Base-by-base conservation (phyloP, 768 basidiomycete genomes). In the Erythrobasidium yunnanense region DNA sequence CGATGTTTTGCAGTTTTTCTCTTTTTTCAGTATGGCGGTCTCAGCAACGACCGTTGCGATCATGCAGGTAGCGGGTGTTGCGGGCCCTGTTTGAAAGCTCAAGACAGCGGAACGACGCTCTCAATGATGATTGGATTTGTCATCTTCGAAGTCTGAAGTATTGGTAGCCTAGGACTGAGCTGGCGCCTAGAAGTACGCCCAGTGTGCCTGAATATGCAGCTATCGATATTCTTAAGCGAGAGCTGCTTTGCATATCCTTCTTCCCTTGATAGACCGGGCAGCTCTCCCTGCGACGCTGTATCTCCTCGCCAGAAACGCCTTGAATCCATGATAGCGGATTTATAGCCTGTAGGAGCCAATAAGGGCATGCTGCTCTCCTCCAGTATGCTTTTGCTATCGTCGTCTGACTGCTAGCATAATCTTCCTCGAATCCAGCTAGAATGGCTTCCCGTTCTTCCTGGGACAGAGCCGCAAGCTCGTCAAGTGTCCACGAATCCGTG, bases 401-500 rank as follows among this genome's bases (percentile, higher is more conserved):
- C 8, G 17, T 29, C n/a, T 29, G 17, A 23, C 49, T 63, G 2
- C 23, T 25, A 1, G 47, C 75, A 66, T 71, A 71, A 6, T 81
- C 77, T 49, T 82, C 81, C 71, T 90, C 87, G 91, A 91, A 99
- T 2, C 93, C 93, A 47, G 86, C 81, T 67, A 99, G 76, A 18
- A 97, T 76, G 65, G 72, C 80, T 29, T 78, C 77, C 77, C 88
- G 86, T 75, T 80, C 80, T 17, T 73, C 78, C 32, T 87, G 84
- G 75, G 89, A 83, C 71, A 92, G 79, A 62, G 75, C 68, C 1
- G 82, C 83, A 66, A 99, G 81, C 62, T 92, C 86, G 49, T 86
- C 87, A 79, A 96, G 79, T 32, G 81, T 78, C 92, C 92, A 97
- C 30, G 78, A 76, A 67, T 88, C 88, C 76, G 90, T 96, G 23